These are phyloP conservation scores for Helotiales sp. DNA, from an alignment of 2,329 filamentous ascomycete genomes.

Conservation along the genomic window DNA sequence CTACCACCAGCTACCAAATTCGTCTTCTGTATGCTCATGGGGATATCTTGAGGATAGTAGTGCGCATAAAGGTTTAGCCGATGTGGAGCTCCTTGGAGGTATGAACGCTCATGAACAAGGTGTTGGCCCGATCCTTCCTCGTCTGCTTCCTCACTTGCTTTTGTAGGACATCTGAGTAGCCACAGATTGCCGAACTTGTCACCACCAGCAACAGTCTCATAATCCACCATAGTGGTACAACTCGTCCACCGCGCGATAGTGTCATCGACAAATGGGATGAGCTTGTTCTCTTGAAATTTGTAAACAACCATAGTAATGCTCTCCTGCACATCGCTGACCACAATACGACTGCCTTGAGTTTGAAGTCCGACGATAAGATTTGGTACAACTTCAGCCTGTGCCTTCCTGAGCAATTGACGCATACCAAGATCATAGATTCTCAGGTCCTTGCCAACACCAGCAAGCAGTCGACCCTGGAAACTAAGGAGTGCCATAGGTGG, in stretches of 20 bases:
- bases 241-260: conserved; percentile 88
- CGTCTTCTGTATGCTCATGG: conserved; percentile 85
- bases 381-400: conserved; percentile 75
- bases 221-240: conserved; percentile 91
- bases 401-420: conserved; percentile 88
- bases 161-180: conserved; percentile 83
- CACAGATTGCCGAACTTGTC: conserved; percentile 98
- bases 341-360: conserved; percentile 86
- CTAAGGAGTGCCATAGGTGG: conserved; percentile 86
- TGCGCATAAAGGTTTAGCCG: conserved; percentile 84
- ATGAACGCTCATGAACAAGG: conserved; percentile 85
- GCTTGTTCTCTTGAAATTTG: conserved; percentile 85
- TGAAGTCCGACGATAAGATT: conserved; percentile 87
- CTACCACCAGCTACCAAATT: conserved; percentile 88
- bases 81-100: conserved; percentile 86
- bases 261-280: conserved; percentile 94
- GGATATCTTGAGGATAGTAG: conserved; percentile 89
- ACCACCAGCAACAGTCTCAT: conserved; percentile 90
- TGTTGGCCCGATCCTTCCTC: conserved; percentile 89
- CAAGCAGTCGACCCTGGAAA: conserved; percentile 87
- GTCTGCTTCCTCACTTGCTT: conserved; percentile 85
- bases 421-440: conserved; percentile 92
- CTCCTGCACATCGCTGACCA: conserved; percentile 91
- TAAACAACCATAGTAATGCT: conserved; percentile 91
- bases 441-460: conserved; percentile 80